These are phyloP conservation scores for Barnettozyma sp. DNA, from an alignment of 805 yeast species.

Conservation along the genomic window DNA sequence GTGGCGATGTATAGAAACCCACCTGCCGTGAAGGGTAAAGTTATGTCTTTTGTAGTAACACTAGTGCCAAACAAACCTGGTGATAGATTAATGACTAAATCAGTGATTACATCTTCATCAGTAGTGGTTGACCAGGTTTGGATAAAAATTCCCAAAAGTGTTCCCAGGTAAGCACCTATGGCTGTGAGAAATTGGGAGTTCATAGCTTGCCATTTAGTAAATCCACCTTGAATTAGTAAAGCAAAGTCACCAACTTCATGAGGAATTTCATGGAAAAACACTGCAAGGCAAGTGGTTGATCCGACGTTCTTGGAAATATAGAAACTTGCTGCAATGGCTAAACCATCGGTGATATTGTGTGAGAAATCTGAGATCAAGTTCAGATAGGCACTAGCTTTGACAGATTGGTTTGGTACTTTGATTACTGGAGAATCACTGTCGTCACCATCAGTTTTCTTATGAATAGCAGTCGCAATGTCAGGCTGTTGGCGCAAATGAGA, in stretches of 20 bases:
- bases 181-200: slow-evolving; percentile 62
- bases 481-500: slow-evolving; percentile 39
- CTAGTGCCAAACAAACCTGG: slow-evolving; percentile 44
- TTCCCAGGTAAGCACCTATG: slow-evolving; percentile 57
- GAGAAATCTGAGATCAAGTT: slow-evolving; percentile 64
- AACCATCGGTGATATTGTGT: slow-evolving; percentile 73
- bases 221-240: slow-evolving; percentile 59
- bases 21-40: slow-evolving; percentile 71
- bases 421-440: slow-evolving; percentile 25
- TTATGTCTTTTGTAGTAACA: slow-evolving; percentile 43
- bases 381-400: slow-evolving; percentile 45
- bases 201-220: slow-evolving; percentile 59
- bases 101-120: neutral
- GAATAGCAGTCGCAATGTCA: slow-evolving; percentile 23
- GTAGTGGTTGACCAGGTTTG: slow-evolving; percentile 29
- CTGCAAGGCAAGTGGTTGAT: slow-evolving; percentile 61
- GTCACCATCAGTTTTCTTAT: slow-evolving; percentile 23
- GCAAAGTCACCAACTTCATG: slow-evolving; percentile 82
- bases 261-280: slow-evolving; percentile 72
- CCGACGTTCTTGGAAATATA: slow-evolving; percentile 55
- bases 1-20: slow-evolving; percentile 68
- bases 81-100: slow-evolving; percentile 16
- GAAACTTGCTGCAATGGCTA: slow-evolving; percentile 68
- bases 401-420: slow-evolving; percentile 31
- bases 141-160: slow-evolving; percentile 54